A percentile compares a stretch with the other conserved stretches of the same genome.
phyloP scores from a whole-genome alignment of 1,284 basidiomycete genomes.

The Farysia itapuensis region DNA sequence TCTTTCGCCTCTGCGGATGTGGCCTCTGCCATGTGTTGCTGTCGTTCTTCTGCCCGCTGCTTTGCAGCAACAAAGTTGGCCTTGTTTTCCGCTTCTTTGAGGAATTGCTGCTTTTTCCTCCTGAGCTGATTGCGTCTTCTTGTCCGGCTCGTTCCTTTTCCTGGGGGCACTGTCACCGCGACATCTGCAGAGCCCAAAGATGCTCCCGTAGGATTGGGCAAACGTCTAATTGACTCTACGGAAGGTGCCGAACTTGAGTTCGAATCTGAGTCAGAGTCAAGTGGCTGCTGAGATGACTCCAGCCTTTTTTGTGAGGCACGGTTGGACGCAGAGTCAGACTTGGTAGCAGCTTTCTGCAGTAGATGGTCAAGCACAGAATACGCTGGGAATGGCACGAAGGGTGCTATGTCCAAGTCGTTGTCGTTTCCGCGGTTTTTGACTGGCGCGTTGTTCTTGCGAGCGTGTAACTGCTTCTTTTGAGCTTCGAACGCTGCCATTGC shows the following conservation, averaged over 20 bases:
- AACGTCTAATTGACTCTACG: no score
- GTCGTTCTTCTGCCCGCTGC: neutral
- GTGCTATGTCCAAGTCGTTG: no score
- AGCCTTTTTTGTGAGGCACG: neutral
- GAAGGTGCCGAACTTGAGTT: slow-evolving; percentile 6
- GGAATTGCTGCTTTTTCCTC: slow-evolving; percentile 6
- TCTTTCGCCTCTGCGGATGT: no score
- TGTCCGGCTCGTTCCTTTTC: slow-evolving; percentile 33
- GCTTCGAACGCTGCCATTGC: slow-evolving; percentile 32
- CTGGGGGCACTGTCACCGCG: slow-evolving; percentile 16
- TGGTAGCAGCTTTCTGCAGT: no score
- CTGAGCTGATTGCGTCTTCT: slow-evolving; percentile 37
- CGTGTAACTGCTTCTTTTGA: slow-evolving; percentile 2
- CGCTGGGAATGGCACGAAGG: no score
- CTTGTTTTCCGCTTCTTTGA: neutral
- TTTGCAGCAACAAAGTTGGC: neutral
- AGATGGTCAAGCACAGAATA: no score
- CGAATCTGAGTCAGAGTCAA: neutral
- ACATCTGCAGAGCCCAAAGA: neutral
- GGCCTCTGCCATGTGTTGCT: no score
- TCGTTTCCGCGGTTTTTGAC: neutral
- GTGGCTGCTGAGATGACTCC: neutral
- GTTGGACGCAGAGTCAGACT: neutral
- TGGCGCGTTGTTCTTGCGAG: neutral
- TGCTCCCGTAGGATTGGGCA: neutral